A percentile compares a stretch with the other conserved stretches of the same genome.
phyloP scores from a whole-genome alignment of 345 rosid species.

The Dimocarpus longan region DNA sequence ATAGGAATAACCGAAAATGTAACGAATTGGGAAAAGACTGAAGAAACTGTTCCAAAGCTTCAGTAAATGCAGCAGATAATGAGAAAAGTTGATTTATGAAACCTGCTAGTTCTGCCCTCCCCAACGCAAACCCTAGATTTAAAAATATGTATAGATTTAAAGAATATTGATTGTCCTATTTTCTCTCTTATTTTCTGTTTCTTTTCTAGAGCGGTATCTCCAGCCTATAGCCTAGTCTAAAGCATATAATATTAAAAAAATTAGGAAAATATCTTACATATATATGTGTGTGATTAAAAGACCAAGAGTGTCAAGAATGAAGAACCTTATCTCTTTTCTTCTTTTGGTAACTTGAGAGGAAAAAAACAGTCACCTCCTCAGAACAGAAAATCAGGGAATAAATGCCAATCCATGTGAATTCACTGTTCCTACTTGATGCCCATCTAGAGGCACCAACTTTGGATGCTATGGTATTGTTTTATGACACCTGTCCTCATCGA shows the following conservation, averaged over 20 bases:
- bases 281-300: background rate
- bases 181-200: slow-evolving; percentile 19
- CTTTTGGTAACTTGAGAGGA: slow-evolving; percentile 50
- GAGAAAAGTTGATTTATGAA: slow-evolving; percentile 6
- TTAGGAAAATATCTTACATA: background rate
- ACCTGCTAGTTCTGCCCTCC: background rate
- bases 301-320: background rate
- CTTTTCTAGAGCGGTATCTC: slow-evolving; percentile 2
- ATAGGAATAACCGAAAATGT: slow-evolving; percentile 6
- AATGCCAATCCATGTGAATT: slow-evolving; percentile 34
- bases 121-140: slow-evolving; percentile 56
- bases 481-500: slow-evolving; percentile 46
- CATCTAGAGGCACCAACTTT: slow-evolving; percentile 33
- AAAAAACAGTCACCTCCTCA: slow-evolving; percentile 30
- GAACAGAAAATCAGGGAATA: slow-evolving; percentile 48
- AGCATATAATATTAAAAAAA: background rate
- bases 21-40: slow-evolving; percentile 29
- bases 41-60: background rate
- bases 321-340: slow-evolving; percentile 66
- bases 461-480: slow-evolving; percentile 12
- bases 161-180: slow-evolving; percentile 8
- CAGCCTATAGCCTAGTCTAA: slow-evolving; percentile 35
- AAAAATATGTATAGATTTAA: background rate
- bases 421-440: background rate
- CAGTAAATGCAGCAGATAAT: slow-evolving; percentile 16